These are phyloP conservation scores for Epicoccum sorghinum DNA, from an alignment of 2,329 filamentous ascomycete species.

Conservation along the genomic window DNA sequence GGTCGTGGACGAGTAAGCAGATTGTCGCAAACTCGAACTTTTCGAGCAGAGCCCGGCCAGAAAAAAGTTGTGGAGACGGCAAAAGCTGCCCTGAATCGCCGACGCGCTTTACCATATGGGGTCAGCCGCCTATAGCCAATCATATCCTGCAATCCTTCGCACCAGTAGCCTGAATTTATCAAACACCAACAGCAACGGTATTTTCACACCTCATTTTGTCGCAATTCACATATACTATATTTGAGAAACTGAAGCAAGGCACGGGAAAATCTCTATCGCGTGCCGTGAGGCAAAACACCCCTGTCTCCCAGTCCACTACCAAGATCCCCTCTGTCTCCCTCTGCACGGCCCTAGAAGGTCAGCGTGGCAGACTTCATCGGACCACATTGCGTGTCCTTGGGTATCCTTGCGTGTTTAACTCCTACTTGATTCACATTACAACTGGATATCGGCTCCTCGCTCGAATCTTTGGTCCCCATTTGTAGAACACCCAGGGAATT, in stretches of 20 bases:
- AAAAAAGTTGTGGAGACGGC: conserved; percentile 34
- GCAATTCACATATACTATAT: no score
- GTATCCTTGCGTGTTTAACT: no score
- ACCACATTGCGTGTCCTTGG: neutral
- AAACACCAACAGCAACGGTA: no score
- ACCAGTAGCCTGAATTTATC: no score
- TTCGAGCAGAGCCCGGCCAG: conserved; percentile 19
- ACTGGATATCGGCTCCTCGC: conserved; percentile 13
- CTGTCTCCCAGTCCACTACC: neutral
- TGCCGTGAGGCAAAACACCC: no score
- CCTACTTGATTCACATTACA: neutral
- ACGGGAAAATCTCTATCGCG: no score
- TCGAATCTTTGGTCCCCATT: conserved; percentile 24
- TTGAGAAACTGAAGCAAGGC: no score
- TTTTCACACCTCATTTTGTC: no score
- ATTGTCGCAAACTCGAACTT: conserved; percentile 23
- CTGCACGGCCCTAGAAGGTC: no score
- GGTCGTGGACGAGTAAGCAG: conserved; percentile 3
- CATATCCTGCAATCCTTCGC: neutral
- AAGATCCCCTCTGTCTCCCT: no score
- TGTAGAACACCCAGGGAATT: conserved; percentile 37
- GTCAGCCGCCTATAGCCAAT: neutral
- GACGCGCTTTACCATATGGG: conserved; percentile 6
- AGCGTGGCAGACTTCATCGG: neutral
- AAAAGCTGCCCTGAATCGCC: conserved; percentile 9